Conservation (phyloP, 2,329 filamentous ascomycete species). For the Orbilia brochopaga region DNA sequence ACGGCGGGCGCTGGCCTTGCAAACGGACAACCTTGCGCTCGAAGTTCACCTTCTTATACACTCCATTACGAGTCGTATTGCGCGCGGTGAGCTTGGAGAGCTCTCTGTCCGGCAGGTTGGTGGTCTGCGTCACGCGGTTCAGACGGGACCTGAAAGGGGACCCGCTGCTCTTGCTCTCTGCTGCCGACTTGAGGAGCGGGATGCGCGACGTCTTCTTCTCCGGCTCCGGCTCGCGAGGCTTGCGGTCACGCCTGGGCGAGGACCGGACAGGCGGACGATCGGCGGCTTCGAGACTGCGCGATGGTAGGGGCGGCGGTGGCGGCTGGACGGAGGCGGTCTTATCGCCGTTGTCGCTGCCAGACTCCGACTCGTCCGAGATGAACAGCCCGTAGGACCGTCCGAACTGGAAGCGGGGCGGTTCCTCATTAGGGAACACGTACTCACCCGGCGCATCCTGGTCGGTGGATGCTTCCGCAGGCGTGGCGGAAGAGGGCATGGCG, state of each 20-base stretch:
- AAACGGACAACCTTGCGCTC: slow-evolving; percentile 39
- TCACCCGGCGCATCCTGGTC: too few relatives aligned
- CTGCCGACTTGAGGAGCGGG: slow-evolving; percentile 18
- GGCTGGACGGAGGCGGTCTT: neutral
- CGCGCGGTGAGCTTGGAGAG: slow-evolving; percentile 42
- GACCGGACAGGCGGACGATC: neutral
- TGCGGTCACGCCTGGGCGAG: slow-evolving; percentile 1
- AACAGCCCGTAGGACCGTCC: neutral
- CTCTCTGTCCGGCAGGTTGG: slow-evolving; percentile 32
- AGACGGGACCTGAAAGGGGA: slow-evolving; percentile 18
- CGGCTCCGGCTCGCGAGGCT: slow-evolving; percentile 8
- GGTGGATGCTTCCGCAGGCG: neutral
- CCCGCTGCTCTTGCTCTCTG: neutral
- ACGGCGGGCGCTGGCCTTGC: slow-evolving; percentile 27
- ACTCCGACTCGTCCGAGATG: slow-evolving; percentile 3
- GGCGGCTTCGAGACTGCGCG: neutral
- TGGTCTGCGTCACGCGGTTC: slow-evolving; percentile 37
- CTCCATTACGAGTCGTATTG: slow-evolving; percentile 38
- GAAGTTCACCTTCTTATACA: slow-evolving; percentile 41
- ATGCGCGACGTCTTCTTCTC: slow-evolving; percentile 24
- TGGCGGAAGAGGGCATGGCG: neutral
- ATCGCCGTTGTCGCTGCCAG: slow-evolving; percentile 15
- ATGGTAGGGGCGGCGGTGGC: neutral
- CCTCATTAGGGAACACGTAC: neutral
- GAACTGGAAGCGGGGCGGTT: neutral